A percentile compares a stretch with the other conserved stretches of the same genome.
Conservation (phyloP, 2,329 filamentous ascomycete genomes). For the Sporothrix protearum region DNA sequence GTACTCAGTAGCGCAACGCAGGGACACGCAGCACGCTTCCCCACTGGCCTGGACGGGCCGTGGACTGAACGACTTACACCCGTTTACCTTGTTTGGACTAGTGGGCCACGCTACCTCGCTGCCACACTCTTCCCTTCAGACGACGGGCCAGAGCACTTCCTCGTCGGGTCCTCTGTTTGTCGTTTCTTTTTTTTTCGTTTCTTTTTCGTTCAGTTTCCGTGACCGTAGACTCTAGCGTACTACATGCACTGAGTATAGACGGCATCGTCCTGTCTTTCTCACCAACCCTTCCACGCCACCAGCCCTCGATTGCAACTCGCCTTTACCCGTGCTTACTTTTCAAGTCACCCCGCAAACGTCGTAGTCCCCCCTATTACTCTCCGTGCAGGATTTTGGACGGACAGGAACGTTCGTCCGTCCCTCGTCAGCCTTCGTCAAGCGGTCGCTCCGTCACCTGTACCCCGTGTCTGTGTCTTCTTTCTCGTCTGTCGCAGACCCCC, state of each 20-base stretch:
- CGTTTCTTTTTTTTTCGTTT: background rate
- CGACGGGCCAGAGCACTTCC: background rate
- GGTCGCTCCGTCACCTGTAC: background rate
- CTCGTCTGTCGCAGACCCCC: background rate
- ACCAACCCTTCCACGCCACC: background rate
- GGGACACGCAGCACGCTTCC: background rate
- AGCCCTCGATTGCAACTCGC: background rate
- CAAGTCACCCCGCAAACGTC: background rate
- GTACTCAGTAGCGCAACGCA: no score
- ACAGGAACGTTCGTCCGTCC: conserved; percentile 3
- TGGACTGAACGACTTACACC: background rate
- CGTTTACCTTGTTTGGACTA: background rate
- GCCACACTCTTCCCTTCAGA: no score
- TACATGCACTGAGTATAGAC: no score
- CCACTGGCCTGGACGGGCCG: background rate
- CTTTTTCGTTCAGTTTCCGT: background rate
- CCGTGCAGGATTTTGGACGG: background rate
- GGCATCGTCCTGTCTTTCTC: background rate
- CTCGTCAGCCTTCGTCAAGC: background rate
- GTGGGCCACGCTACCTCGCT: no score
- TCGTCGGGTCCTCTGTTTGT: background rate
- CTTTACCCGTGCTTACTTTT: background rate
- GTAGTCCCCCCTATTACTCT: background rate
- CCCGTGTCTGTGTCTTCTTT: background rate
- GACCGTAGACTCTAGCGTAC: background rate